These are phyloP conservation scores for Sporisorium reilianum DNA, from an alignment of 1,284 basidiomycete species.

Conservation along the genomic window DNA sequence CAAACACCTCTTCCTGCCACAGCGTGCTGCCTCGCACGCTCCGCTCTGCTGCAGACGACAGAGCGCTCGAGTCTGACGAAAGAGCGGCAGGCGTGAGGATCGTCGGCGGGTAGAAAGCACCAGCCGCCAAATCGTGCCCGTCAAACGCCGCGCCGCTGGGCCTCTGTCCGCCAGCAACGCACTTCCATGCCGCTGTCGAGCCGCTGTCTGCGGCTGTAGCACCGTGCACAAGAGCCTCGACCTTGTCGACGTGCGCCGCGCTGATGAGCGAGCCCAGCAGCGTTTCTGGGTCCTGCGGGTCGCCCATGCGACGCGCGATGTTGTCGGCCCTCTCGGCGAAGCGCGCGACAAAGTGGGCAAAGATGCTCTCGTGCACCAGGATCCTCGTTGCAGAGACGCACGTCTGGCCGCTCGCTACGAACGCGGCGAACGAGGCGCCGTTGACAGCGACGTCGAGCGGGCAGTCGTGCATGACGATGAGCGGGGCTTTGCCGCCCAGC, in stretches of 20 bases:
- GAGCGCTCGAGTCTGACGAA: not conserved
- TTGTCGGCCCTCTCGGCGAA: slow-evolving; percentile 77
- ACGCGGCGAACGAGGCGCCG: slow-evolving; percentile 82
- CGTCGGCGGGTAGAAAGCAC: slow-evolving; percentile 82
- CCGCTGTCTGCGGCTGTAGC: slow-evolving; percentile 62
- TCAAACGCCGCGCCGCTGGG: slow-evolving; percentile 77
- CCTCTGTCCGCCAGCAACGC: slow-evolving; percentile 76
- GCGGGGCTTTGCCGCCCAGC: slow-evolving; percentile 75
- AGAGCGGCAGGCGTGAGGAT: slow-evolving; percentile 72
- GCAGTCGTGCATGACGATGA: slow-evolving; percentile 81
- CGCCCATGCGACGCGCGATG: slow-evolving; percentile 78
- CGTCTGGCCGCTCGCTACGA: slow-evolving; percentile 81
- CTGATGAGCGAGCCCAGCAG: slow-evolving; percentile 84
- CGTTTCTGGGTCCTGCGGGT: slow-evolving; percentile 78
- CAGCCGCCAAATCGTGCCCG: slow-evolving; percentile 77
- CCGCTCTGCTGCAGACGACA: slow-evolving; percentile 52
- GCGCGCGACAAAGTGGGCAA: slow-evolving; percentile 76
- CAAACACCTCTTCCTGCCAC: slow-evolving; percentile 85
- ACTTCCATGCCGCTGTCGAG: slow-evolving; percentile 71
- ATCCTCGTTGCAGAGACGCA: slow-evolving; percentile 44
- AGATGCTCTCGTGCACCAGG: slow-evolving; percentile 73
- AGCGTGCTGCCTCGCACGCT: slow-evolving; percentile 71
- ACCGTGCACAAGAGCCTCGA: slow-evolving; percentile 74
- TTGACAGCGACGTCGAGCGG: slow-evolving; percentile 79
- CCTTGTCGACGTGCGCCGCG: slow-evolving; percentile 75